phyloP scores from a whole-genome alignment of 345 rosid genomes.

The Syzygium jambos region DNA sequence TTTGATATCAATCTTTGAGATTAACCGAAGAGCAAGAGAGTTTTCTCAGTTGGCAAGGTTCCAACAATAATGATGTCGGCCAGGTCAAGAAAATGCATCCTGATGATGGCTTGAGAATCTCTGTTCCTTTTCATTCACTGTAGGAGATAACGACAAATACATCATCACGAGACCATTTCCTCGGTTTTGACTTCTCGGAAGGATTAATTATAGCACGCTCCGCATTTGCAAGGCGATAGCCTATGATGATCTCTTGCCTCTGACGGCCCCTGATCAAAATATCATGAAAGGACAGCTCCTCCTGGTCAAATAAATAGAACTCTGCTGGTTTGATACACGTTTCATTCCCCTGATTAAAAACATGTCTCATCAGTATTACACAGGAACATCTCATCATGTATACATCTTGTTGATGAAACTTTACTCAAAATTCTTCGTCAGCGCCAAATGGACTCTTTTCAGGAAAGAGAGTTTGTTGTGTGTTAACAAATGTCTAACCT shows the following conservation, averaged over 20 bases:
- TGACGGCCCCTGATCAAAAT: constrained; percentile 73
- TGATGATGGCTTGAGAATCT: not conserved
- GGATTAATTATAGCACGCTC: constrained; percentile 82
- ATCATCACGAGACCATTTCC: constrained; percentile 81
- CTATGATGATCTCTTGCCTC: constrained; percentile 62
- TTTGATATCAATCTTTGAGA: not conserved
- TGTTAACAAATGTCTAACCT: not conserved
- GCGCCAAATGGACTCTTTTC: not conserved
- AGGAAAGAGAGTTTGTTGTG: not conserved
- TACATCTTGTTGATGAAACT: not conserved
- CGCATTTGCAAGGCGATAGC: constrained; percentile 54
- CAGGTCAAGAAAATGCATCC: not conserved
- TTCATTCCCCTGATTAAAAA: constrained; percentile 60
- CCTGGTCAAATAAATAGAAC: constrained; percentile 75
- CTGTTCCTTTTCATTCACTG: constrained; percentile 23
- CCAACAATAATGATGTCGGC: not conserved
- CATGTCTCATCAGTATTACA: not conserved
- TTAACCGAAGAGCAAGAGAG: not conserved
- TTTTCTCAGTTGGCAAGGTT: not conserved
- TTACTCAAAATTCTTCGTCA: not conserved
- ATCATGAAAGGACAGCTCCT: constrained; percentile 63
- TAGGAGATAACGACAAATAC: constrained; percentile 73
- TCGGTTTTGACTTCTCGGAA: constrained; percentile 37
- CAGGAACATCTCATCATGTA: not conserved
- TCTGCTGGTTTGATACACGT: constrained; percentile 90